Conservation (phyloP, 805 yeast species). For the Yarrowia sp. region DNA sequence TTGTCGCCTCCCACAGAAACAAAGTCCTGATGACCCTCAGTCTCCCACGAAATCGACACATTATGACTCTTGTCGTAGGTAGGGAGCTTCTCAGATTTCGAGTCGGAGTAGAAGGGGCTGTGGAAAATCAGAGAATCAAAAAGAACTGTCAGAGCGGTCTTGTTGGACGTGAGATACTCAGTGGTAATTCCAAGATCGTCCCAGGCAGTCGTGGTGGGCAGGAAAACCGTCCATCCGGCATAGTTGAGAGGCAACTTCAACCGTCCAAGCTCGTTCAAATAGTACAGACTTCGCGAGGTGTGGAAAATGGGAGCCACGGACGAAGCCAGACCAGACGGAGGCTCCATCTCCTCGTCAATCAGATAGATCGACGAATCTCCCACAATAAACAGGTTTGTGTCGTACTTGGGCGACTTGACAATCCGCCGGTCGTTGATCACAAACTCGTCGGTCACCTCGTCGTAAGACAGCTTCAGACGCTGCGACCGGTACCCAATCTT, state of each 20-base stretch:
- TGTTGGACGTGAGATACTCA: conserved; percentile 63
- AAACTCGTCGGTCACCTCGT: conserved; percentile 8
- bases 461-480: conserved; percentile 21
- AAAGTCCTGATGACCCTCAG: conserved; percentile 34
- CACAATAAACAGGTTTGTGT: conserved; percentile 46
- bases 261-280: conserved; percentile 60
- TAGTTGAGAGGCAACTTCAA: conserved; percentile 59
- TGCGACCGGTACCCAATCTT: conserved; percentile 53
- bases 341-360: conserved; percentile 62
- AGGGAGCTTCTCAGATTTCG: conserved; percentile 48
- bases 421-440: conserved; percentile 17
- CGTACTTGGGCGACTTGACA: conserved; percentile 48
- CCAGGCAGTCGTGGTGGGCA: conserved; percentile 85
- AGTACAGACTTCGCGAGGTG: conserved; percentile 70
- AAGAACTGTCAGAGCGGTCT: conserved; percentile 58
- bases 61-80: conserved; percentile 46
- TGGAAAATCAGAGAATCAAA: conserved; percentile 67
- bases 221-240: conserved; percentile 73
- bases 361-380: conserved; percentile 74
- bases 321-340: conserved; percentile 70
- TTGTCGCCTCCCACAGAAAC: conserved; percentile 12
- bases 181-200: conserved; percentile 63
- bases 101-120: conserved; percentile 72
- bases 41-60: conserved; percentile 38
- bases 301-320: conserved; percentile 68